A percentile compares a stretch with the other conserved stretches of the same genome.
These are phyloP conservation scores for Takashimella koratensis DNA, from an alignment of 1,284 basidiomycete genomes.

Conservation along the genomic window DNA sequence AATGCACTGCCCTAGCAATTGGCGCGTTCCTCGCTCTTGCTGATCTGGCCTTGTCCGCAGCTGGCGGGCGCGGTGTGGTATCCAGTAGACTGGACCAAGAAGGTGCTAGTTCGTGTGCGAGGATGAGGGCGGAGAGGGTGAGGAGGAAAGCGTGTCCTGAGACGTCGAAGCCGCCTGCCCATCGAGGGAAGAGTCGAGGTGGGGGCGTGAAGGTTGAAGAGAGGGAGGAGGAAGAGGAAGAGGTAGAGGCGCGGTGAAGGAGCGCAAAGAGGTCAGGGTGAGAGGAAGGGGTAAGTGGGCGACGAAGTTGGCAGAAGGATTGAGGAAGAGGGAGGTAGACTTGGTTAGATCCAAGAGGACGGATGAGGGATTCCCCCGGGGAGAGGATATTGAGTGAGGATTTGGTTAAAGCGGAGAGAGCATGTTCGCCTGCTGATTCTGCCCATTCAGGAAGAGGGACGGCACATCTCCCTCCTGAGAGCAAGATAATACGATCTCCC, in stretches of 20 bases:
- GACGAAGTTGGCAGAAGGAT: constrained; percentile 58
- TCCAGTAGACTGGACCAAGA: no score
- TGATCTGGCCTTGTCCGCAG: background rate
- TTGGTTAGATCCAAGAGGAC: background rate
- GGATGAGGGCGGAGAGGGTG: constrained; percentile 73
- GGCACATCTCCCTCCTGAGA: constrained; percentile 78
- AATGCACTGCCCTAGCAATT: constrained; percentile 8
- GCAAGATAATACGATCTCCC: constrained; percentile 67
- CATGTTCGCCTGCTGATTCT: background rate
- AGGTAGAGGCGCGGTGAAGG: constrained; percentile 49
- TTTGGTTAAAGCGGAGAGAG: background rate
- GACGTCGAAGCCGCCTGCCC: constrained; percentile 76
- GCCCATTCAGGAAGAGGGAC: constrained; percentile 55
- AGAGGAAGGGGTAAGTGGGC: constrained; percentile 57
- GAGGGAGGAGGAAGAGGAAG: constrained; percentile 60
- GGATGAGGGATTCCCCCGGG: background rate
- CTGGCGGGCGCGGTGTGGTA: constrained; percentile 1
- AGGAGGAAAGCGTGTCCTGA: constrained; percentile 93
- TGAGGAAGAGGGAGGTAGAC: constrained; percentile 25
- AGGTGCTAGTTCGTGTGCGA: constrained; percentile 66
- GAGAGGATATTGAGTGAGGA: background rate
- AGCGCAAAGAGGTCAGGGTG: constrained; percentile 64
- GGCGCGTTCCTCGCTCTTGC: background rate
- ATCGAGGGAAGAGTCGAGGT: constrained; percentile 52
- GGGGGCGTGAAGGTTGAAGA: constrained; percentile 63